Evolutionary conservation across 176 grass and related monocot species (phyloP).

Genomic region (Alopecurus myosuroides): DNA sequence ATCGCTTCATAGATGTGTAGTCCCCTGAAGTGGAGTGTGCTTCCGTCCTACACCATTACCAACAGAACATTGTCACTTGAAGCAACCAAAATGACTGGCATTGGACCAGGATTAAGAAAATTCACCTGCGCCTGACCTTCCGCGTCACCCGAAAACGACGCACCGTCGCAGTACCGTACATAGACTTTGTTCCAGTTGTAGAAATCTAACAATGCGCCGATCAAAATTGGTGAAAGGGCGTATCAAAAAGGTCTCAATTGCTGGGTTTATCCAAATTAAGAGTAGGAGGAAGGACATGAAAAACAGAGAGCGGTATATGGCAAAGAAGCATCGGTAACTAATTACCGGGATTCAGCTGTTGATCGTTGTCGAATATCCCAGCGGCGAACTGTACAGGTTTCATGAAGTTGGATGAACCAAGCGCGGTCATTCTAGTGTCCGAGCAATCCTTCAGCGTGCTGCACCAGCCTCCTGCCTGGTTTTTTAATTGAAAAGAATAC

Average conservation of each 20-base stretch:
- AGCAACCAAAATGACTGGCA: neutral
- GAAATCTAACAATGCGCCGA: neutral
- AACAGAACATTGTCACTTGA: neutral
- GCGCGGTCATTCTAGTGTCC: neutral
- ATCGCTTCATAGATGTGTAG: constrained; percentile 60
- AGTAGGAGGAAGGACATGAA: neutral
- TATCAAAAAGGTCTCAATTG: neutral
- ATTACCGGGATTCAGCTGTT: neutral
- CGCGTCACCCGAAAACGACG: neutral
- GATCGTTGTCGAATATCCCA: neutral
- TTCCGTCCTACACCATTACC: neutral
- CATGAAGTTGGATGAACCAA: neutral
- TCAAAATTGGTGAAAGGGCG: neutral
- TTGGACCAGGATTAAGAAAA: neutral
- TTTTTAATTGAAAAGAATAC: neutral
- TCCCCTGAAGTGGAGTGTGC: constrained; percentile 48
- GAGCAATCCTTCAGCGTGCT: constrained; percentile 16
- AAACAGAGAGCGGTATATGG: neutral
- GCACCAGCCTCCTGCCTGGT: constrained; percentile 70
- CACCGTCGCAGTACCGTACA: neutral
- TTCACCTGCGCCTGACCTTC: neutral
- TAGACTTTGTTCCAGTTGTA: neutral
- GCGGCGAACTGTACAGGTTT: neutral
- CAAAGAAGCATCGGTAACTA: neutral
- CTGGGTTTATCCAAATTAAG: neutral